Evolutionary conservation across 176 grass and related monocot genomes (phyloP).

Genomic region (Sorghum bicolor): DNA sequence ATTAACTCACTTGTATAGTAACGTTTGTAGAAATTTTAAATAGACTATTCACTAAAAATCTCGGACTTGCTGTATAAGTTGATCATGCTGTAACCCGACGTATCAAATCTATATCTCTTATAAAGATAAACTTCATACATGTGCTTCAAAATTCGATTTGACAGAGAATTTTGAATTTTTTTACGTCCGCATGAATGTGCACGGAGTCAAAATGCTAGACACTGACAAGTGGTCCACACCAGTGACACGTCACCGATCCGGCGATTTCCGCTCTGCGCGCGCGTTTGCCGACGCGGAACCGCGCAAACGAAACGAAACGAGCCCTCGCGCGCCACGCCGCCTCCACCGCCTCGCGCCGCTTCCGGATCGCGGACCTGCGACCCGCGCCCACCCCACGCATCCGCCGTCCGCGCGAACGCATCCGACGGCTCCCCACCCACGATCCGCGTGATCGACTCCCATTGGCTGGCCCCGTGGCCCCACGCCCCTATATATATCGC

Average conservation of each 20-base stretch:
- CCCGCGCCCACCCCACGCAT: not conserved
- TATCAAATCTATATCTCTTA: no score
- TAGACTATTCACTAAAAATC: no score
- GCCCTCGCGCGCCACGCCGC: not conserved
- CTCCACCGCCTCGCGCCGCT: not conserved
- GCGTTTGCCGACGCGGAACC: not conserved
- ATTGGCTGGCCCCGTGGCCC: constrained; percentile 37
- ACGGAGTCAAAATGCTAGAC: not conserved
- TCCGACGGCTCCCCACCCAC: not conserved
- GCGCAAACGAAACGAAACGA: constrained; percentile 14
- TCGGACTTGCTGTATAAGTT: no score
- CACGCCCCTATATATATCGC: constrained; percentile 29
- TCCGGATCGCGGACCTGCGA: constrained; percentile 35
- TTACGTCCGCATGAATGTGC: not conserved
- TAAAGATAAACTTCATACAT: no score
- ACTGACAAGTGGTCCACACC: not conserved
- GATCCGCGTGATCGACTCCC: constrained; percentile 57
- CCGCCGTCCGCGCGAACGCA: constrained; percentile 12
- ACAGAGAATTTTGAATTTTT: no score
- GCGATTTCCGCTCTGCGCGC: not conserved
- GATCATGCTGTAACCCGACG: no score
- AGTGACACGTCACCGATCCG: not conserved
- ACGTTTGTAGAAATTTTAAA: no score
- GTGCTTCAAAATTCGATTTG: no score
- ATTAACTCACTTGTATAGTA: no score